Conservation (phyloP, 2,329 filamentous ascomycete species). For the Diaporthe australafricana region DNA sequence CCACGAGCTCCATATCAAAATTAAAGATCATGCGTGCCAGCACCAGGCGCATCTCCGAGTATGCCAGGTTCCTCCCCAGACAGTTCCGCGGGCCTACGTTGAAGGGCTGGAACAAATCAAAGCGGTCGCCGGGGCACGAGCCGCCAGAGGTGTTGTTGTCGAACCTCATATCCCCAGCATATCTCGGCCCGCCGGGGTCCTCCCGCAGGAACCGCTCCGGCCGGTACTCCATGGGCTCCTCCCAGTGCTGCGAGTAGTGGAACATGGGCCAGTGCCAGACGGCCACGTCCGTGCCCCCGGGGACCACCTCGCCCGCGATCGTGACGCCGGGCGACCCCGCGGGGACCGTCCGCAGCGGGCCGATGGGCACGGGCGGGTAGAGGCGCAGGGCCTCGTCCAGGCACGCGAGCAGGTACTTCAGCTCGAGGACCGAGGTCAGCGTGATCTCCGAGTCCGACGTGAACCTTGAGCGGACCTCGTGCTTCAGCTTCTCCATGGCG, state of each 20-base stretch:
- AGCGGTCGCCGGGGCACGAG: constrained; percentile 44
- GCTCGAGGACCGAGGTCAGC: constrained; percentile 43
- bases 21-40: constrained; percentile 56
- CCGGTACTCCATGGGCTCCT: constrained; percentile 46
- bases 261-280: constrained; percentile 49
- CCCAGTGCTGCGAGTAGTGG: constrained; percentile 49
- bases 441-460: constrained; percentile 51
- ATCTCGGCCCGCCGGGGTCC: not conserved
- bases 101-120: constrained; percentile 52
- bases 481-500: constrained; percentile 45
- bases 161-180: constrained; percentile 1
- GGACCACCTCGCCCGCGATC: constrained; percentile 37
- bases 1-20: constrained; percentile 55
- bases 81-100: constrained; percentile 53
- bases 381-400: constrained; percentile 54
- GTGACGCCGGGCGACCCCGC: constrained; percentile 33
- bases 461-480: constrained; percentile 53
- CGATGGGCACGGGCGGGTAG: constrained; percentile 46
- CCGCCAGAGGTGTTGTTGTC: not conserved
- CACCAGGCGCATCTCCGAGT: constrained; percentile 60
- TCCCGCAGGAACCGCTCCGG: constrained; percentile 50
- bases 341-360: constrained; percentile 36
- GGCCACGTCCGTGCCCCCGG: constrained; percentile 44
- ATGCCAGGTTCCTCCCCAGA: constrained; percentile 57
- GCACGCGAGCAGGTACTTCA: constrained; percentile 52